Percentiles rank a stretch among this genome's conserved stretches.
Evolutionary conservation across 257 asterid species (phyloP).

Genomic region (Nicotiana noctiflora): DNA sequence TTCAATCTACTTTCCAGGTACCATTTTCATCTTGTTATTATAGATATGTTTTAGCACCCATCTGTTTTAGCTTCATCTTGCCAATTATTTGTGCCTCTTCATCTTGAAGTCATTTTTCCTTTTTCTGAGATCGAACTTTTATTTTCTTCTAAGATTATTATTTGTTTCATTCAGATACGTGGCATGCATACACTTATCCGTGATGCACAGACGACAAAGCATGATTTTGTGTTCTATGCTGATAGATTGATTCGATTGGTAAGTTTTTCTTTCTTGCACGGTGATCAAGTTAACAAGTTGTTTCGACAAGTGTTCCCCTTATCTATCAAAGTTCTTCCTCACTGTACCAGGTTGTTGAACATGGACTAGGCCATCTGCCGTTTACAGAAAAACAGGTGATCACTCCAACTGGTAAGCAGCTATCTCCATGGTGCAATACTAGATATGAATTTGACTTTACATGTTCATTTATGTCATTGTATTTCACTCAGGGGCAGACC

Average conservation of each 20-base stretch:
- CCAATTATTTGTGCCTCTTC: background rate
- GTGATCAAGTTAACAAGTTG: background rate
- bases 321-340: background rate
- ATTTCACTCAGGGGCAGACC: too few species aligned
- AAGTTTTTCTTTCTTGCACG: constrained; percentile 13
- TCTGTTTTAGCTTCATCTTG: background rate
- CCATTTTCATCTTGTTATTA: constrained; percentile 5
- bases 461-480: too few species aligned
- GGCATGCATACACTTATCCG: constrained; percentile 99
- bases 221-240: constrained; percentile 89
- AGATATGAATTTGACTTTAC: too few species aligned
- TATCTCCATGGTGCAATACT: background rate
- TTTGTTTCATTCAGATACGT: constrained; percentile 66
- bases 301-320: background rate
- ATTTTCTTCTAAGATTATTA: constrained; percentile 4
- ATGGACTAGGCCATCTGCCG: constrained; percentile 98
- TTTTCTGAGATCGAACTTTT: background rate
- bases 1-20: constrained; percentile 99
- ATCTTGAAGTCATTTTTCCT: background rate
- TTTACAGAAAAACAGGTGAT: constrained; percentile 94
- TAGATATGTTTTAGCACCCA: background rate
- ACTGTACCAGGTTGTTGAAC: constrained; percentile 82
- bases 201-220: constrained; percentile 85
- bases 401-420: constrained; percentile 87
- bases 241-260: constrained; percentile 96